Base-by-base conservation (phyloP, 257 asterid species). In the Solanum etuberosum region DNA sequence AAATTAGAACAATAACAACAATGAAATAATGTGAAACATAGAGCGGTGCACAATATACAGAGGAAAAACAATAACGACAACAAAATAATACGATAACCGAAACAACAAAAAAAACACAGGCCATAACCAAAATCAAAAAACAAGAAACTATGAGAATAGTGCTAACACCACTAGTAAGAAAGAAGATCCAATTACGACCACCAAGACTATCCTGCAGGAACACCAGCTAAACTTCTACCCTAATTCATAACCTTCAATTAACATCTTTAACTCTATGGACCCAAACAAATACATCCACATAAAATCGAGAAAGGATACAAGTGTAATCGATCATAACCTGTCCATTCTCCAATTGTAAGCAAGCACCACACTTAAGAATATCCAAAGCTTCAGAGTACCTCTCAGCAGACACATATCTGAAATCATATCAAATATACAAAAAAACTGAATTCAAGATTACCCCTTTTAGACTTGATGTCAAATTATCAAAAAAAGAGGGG, bases 331-430 rank as follows among this genome's bases (percentile, higher is more conserved):
- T 81, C 83, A 63, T 87, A 63, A 97, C 98, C 98, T 97, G 98
- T 35, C 91, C 97, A 85, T 91, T 94, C 83, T 92, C 98, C 92
- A 97, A 90, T 85, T 97, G 98, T 88, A 92, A 11, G 93, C 98
- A 94, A 90, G 99, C 98, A 83, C 99, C 99, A 9, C 97, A 93
- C 86, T 97, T 93, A 70, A 95, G 97, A 93, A 97, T 87, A 90
- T 97, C 94, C 90, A 97, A 90, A 42, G 98, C 98, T 67, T 97
- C 99, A 23, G 88, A 83, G 89, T 86, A 93, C 92, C 99, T 94
- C 82, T 91, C 91, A 6, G 90, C 93, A 61, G 95, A 71, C 73
- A 91, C 88, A 67, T 97, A 96, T 90, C 99, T 97, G 92, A 87
- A 88, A 86, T 25, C 54, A 81, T 54, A 81, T 25, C 20, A 85